These are phyloP conservation scores for Lobosporangium transversale DNA, from an alignment of 192 early-diverging fungal genomes.

Conservation along the genomic window DNA sequence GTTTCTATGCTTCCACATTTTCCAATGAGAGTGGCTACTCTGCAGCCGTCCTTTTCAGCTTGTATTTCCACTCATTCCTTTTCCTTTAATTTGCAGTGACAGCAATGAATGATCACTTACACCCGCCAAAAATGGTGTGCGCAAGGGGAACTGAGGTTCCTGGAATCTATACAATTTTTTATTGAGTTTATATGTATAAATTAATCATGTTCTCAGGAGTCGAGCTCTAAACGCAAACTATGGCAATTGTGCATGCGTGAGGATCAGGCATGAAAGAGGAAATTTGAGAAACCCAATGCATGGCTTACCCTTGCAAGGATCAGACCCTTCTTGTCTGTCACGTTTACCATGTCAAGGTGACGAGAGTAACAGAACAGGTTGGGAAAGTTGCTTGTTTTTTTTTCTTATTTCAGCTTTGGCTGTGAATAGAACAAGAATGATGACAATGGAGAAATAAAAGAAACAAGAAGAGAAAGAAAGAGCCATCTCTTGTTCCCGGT, in stretches of 20 bases:
- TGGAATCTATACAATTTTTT: conserved; percentile 39
- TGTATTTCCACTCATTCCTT: no score
- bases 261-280: not conserved
- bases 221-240: no score
- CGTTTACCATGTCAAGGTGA: conserved; percentile 23
- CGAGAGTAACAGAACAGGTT: conserved; percentile 2
- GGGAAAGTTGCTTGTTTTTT: not conserved
- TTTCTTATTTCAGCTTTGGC: not conserved
- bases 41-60: no score
- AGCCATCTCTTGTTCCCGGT: not conserved
- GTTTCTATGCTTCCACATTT: no score
- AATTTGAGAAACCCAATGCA: no score
- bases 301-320: conserved; percentile 48
- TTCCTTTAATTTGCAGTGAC: no score
- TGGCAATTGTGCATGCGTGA: no score
- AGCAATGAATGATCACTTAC: no score
- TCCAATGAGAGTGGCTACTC: no score
- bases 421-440: not conserved
- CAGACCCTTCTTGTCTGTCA: conserved; percentile 49
- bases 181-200: no score
- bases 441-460: not conserved
- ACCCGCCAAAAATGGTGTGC: conserved; percentile 46
- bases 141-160: conserved; percentile 38
- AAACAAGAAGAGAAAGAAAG: not conserved
- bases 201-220: no score